These are phyloP conservation scores for Penicillium maclennaniae DNA, from an alignment of 495 filamentous ascomycete species.

Conservation along the genomic window DNA sequence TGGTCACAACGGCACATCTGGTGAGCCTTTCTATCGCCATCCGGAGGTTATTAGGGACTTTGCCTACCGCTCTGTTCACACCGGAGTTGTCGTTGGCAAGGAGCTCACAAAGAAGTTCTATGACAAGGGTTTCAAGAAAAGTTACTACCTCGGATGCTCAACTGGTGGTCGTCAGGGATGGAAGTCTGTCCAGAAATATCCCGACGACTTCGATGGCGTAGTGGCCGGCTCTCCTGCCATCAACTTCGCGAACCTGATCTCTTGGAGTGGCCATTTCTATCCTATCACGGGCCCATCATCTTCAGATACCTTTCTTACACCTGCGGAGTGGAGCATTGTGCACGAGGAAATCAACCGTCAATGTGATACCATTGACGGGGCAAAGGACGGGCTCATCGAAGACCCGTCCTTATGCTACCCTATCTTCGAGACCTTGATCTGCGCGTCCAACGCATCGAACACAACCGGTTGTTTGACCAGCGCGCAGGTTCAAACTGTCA, in stretches of 20 bases:
- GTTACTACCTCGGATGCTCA: conserved; percentile 56
- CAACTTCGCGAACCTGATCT: conserved; percentile 43
- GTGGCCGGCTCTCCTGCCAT: conserved; percentile 55
- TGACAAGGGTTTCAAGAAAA: conserved; percentile 38
- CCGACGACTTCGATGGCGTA: conserved; percentile 62
- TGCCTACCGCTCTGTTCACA: conserved; percentile 46
- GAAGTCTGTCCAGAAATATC: conserved; percentile 47
- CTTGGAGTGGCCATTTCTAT: conserved; percentile 54
- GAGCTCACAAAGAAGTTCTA: conserved; percentile 48
- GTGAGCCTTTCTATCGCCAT: conserved; percentile 40
- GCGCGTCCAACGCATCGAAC: conserved; percentile 30
- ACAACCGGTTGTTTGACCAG: conserved; percentile 50
- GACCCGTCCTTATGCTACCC: conserved; percentile 57
- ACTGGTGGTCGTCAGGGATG: conserved; percentile 54
- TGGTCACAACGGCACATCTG: conserved; percentile 47
- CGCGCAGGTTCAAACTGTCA: conserved; percentile 51
- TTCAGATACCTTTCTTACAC: conserved; percentile 49
- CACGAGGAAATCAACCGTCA: conserved; percentile 58
- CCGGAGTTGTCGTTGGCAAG: conserved; percentile 51
- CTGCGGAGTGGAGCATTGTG: conserved; percentile 48
- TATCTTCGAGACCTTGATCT: conserved; percentile 49
- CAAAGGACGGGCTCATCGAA: conserved; percentile 62
- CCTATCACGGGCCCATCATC: conserved; percentile 43
- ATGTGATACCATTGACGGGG: conserved; percentile 63
- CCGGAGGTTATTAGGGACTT: conserved; percentile 49